Percentiles rank a stretch among this genome's conserved stretches.
phyloP scores from a whole-genome alignment of 345 rosid species.

The Cardamine occulta region DNA sequence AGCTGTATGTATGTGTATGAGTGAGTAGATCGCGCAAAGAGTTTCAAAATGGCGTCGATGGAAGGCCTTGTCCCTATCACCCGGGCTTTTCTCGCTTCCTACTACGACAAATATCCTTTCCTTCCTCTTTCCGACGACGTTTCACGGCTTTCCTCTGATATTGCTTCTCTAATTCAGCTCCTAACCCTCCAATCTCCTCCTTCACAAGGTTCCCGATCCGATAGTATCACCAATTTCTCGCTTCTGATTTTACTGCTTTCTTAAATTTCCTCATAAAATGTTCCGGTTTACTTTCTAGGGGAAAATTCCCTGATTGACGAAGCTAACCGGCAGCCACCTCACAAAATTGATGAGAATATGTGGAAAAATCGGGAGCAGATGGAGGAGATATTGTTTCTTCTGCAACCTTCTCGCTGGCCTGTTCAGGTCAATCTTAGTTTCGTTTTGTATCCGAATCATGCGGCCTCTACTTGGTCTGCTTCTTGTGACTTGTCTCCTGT shows the following conservation, averaged over 20 bases:
- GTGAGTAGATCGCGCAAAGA: constrained; percentile 30
- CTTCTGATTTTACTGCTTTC: background rate
- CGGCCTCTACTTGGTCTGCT: constrained; percentile 3
- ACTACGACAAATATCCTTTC: constrained; percentile 77
- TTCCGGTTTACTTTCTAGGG: constrained; percentile 42
- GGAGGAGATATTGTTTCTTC: constrained; percentile 81
- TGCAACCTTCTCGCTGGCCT: constrained; percentile 74
- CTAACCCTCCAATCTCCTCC: constrained; percentile 59
- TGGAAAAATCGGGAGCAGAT: constrained; percentile 94
- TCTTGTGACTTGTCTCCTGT: constrained; percentile 15
- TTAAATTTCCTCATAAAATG: background rate
- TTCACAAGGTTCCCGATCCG: constrained; percentile 58
- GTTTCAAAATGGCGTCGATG: constrained; percentile 64
- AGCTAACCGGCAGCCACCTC: constrained; percentile 68
- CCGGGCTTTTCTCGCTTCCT: constrained; percentile 71
- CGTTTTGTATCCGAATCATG: background rate
- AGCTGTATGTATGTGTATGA: constrained; percentile 6
- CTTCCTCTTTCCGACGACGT: constrained; percentile 74
- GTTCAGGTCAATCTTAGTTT: constrained; percentile 45
- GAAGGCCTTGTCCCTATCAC: constrained; percentile 91
- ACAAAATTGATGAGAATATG: constrained; percentile 95
- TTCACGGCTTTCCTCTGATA: constrained; percentile 62
- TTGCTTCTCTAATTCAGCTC: constrained; percentile 60
- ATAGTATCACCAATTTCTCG: background rate
- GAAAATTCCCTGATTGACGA: constrained; percentile 62